Base-by-base conservation (phyloP, 768 basidiomycete species). In the Boletus rubroflammeus region DNA sequence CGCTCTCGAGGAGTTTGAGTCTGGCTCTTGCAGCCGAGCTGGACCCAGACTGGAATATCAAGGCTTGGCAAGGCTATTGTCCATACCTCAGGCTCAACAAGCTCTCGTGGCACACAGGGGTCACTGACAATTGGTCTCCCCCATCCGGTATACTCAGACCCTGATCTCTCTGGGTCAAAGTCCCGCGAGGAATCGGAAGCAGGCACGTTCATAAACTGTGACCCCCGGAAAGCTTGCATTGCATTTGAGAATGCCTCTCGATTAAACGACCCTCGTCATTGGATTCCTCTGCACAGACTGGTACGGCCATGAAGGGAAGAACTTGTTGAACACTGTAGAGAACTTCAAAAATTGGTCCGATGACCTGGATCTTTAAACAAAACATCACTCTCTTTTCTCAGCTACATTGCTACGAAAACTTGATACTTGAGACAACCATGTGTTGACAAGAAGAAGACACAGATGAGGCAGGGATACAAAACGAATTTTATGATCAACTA, bases 381-480 rank as follows among this genome's bases (percentile, higher is more conserved):
- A 1, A n/a, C 9, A 26, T 26, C n/a, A 15, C 3, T 17, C 5
- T 26, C 15, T 17, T 19, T 45, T 25, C 11, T 32, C 23, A 5
- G n/a, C 8, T 56, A 46, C 32, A 47, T 19, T 17, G 32, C 13
- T 19, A 39, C 23, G 14, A 58, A 13, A 47, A 34, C n/a, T 15
- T 10, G 19, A 36, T 41, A 60, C 51, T 44, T 0, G 36, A 36
- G 19, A 36, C 36, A 35, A n/a, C 23, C 2, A 5, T 11, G 8
- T 15, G n/a, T 26, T 7, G 35, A 36, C n/a, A 29, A 19, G 28
- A 42, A 31, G 5, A 23, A 14, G 9, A 40, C 8, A 41, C 32
- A n/a, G 7, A 13, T 9, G 17, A 29, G 39, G 32, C 35, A 13
- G 32, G 17, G 40, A 41, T 53, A 63, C 62, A 64, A 29, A 50